phyloP scores from a whole-genome alignment of 176 grass and related monocot species.

The Paspalum notatum region DNA sequence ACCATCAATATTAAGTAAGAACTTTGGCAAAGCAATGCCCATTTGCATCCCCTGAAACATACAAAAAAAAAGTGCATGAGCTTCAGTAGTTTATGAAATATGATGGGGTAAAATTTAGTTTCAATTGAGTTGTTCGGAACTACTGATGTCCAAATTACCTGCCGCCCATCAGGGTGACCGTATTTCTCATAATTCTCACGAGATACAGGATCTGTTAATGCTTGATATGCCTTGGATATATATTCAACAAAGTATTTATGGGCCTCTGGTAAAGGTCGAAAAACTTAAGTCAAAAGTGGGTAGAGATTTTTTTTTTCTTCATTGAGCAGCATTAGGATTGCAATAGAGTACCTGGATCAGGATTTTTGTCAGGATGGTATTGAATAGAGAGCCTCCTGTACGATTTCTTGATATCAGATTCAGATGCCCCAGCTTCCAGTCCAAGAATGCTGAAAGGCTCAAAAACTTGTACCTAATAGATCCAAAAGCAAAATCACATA shows the following conservation, averaged over 20 bases:
- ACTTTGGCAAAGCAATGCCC: slow-evolving; percentile 96
- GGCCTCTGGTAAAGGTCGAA: slow-evolving; percentile 72
- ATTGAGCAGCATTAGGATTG: neutral
- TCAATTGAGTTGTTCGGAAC: slow-evolving; percentile 3
- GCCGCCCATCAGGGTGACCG: slow-evolving; percentile 98
- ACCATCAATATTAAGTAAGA: slow-evolving; percentile 94
- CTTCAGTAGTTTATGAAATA: slow-evolving; percentile 15
- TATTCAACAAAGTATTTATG: slow-evolving; percentile 95
- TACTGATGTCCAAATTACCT: slow-evolving; percentile 57
- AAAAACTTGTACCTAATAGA: slow-evolving; percentile 83
- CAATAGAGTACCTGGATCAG: slow-evolving; percentile 73
- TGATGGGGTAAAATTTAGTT: neutral
- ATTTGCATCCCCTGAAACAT: slow-evolving; percentile 86
- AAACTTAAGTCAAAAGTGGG: neutral
- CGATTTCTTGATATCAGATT: slow-evolving; percentile 92
- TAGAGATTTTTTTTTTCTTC: slow-evolving; percentile 9
- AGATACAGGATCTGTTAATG: slow-evolving; percentile 90
- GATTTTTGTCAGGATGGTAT: slow-evolving; percentile 99
- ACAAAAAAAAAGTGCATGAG: slow-evolving; percentile 29
- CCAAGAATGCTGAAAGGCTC: slow-evolving; percentile 99
- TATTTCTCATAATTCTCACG: slow-evolving; percentile 99
- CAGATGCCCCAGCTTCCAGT: slow-evolving; percentile 79
- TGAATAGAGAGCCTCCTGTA: slow-evolving; percentile 93
- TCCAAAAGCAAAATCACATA: slow-evolving; percentile 38
- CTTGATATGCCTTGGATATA: slow-evolving; percentile 99